Percentiles rank a stretch among this genome's conserved stretches.
phyloP scores from a whole-genome alignment of 2,329 filamentous ascomycete species.

The Chaetoscypha palmicola region DNA sequence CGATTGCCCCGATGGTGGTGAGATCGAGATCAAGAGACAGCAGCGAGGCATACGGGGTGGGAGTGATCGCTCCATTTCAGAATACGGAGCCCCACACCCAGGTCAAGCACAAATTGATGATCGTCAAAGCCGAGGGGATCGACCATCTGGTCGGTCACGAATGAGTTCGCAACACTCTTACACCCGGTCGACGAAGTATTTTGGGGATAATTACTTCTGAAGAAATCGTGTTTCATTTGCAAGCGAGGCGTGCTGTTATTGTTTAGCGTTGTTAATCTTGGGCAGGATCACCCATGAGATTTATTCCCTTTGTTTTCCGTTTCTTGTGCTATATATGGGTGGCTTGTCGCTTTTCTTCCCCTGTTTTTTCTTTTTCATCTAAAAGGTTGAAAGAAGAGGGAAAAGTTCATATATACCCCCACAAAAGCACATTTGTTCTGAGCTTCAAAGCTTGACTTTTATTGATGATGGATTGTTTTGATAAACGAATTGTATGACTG shows the following conservation, averaged over 20 bases:
- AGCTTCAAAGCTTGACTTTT: conserved; percentile 11
- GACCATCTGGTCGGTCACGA: conserved; percentile 17
- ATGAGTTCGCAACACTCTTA: conserved; percentile 23
- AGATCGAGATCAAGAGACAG: conserved; percentile 48
- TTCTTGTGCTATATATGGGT: conserved; percentile 21
- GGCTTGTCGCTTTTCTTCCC: conserved; percentile 21
- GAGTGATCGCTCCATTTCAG: conserved; percentile 44
- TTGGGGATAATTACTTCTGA: conserved; percentile 8
- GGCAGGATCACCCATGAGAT: conserved; percentile 16
- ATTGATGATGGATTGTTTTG: conserved; percentile 20
- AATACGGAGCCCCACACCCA: conserved; percentile 17
- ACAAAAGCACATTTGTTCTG: conserved; percentile 6
- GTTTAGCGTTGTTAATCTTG: conserved; percentile 19
- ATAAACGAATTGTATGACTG: conserved; percentile 28
- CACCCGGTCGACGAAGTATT: conserved; percentile 14
- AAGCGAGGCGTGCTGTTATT: conserved; percentile 16
- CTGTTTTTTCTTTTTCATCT: conserved; percentile 8
- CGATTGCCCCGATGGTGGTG: conserved; percentile 50
- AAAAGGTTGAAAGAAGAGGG: conserved; percentile 18
- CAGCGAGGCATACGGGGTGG: conserved; percentile 34
- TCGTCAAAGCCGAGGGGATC: conserved; percentile 19
- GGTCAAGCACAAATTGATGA: conserved; percentile 21
- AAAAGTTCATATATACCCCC: conserved; percentile 6
- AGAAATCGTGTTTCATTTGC: conserved; percentile 7
- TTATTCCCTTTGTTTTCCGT: conserved; percentile 13